Base-by-base conservation (phyloP, 371 early-diverging fungal species). In the Rhizopus arrhizus region DNA sequence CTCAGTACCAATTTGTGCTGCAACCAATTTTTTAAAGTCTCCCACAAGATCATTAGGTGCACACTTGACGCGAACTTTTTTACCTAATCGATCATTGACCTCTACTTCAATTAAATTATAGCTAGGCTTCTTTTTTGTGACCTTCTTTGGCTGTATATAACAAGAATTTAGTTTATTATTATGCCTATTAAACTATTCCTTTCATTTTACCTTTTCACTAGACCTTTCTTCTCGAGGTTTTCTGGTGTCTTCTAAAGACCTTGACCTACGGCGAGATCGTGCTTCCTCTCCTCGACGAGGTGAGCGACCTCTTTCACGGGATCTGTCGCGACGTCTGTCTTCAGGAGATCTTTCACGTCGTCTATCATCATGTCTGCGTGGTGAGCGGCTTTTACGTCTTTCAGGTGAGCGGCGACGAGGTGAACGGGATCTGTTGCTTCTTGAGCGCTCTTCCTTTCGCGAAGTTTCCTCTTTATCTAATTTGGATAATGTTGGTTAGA, bases 1-100 rank as follows among this genome's bases (percentile, higher is more conserved):
- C 58, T 90, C 89, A 6, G 98, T 96, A 68, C 98, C 98, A 16
- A 91, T 93, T 73, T 94, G 95, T 6, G 95, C 95, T 9, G 96
- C 93, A 48, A 95, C 89, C 28, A 95, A 70, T 70, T 91, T 90
- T 69, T 97, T 97, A 38, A 97, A 85, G 70, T 95, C 94, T 7
- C 91, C 91, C 22, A 97, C 81, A 0, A 93, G 91, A 73, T 97
- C 97, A 50, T 86, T 87, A 13, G 89, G 89, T 64, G 92, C 90
- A 69, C 65, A 69, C 73, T 95, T 95, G 47, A 97, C 95, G 33
- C 95, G 80, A 46, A 93, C 93, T 66, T 95, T 95, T 74, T 95
- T 95, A 22, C 97, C 97, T 31, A 95, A 81, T 64, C 97, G 88
- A 78, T 97, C 97, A 81, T 91, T 90, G 53, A 87, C 85, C 59